phyloP scores from a whole-genome alignment of 495 filamentous ascomycete species.

The Penicillium lagena region DNA sequence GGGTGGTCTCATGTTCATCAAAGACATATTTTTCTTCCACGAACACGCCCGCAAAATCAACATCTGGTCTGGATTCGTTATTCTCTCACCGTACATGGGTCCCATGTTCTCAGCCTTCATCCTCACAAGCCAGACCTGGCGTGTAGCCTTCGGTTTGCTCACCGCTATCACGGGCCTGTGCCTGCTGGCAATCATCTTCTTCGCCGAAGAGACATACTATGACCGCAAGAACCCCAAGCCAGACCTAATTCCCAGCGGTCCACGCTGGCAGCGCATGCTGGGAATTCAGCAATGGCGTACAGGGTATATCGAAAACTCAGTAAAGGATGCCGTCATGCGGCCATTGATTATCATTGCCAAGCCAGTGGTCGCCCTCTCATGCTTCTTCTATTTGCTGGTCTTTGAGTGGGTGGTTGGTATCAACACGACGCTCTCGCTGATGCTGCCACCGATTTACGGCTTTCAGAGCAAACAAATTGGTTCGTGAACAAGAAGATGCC shows the following conservation, averaged over 20 bases:
- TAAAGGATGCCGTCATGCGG: slow-evolving; percentile 38
- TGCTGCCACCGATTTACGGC: slow-evolving; percentile 46
- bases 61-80: slow-evolving; percentile 46
- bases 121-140: slow-evolving; percentile 42
- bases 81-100: slow-evolving; percentile 54
- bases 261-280: slow-evolving; percentile 39
- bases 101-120: slow-evolving; percentile 57
- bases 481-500: slow-evolving; percentile 1
- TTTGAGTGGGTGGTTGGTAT: slow-evolving; percentile 59
- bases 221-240: slow-evolving; percentile 31
- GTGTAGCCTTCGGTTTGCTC: slow-evolving; percentile 47
- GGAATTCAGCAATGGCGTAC: slow-evolving; percentile 39
- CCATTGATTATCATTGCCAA: slow-evolving; percentile 42
- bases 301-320: slow-evolving; percentile 29
- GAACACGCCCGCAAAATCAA: slow-evolving; percentile 60
- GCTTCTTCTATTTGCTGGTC: slow-evolving; percentile 50
- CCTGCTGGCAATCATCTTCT: slow-evolving; percentile 40
- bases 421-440: slow-evolving; percentile 55
- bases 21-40: slow-evolving; percentile 63
- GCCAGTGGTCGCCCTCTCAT: slow-evolving; percentile 41
- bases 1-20: slow-evolving; percentile 57
- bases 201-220: slow-evolving; percentile 57
- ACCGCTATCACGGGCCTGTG: slow-evolving; percentile 42
- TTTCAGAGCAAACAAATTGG: slow-evolving; percentile 49
- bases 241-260: slow-evolving; percentile 25